phyloP scores from a whole-genome alignment of 805 yeast species.

The Yarrowia deformans region DNA sequence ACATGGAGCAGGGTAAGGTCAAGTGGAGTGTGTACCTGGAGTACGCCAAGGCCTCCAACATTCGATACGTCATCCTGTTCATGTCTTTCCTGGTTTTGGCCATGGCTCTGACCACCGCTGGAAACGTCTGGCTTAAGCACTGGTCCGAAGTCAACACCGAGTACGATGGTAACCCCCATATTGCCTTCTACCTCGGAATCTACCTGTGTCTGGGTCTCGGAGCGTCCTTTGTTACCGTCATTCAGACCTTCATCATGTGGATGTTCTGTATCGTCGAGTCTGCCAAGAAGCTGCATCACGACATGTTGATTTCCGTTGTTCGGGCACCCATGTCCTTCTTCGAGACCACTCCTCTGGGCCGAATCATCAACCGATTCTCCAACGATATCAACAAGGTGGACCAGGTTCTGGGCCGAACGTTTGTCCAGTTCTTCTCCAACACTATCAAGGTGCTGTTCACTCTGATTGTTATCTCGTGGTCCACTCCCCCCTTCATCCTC shows the following conservation, averaged over 20 bases:
- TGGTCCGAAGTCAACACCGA: slow-evolving; percentile 92
- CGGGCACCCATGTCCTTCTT: slow-evolving; percentile 95
- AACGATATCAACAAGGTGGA: slow-evolving; percentile 90
- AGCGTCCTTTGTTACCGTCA: slow-evolving; percentile 64
- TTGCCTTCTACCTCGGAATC: slow-evolving; percentile 73
- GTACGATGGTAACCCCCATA: slow-evolving; percentile 73
- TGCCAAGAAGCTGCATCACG: slow-evolving; percentile 71
- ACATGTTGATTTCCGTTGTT: slow-evolving; percentile 75
- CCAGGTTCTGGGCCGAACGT: slow-evolving; percentile 63
- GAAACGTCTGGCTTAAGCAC: slow-evolving; percentile 92
- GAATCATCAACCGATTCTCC: slow-evolving; percentile 89
- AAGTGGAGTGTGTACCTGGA: slow-evolving; percentile 82
- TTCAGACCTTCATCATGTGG: slow-evolving; percentile 76
- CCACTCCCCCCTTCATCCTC: slow-evolving; percentile 88
- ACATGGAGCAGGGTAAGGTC: slow-evolving; percentile 91
- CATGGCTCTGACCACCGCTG: slow-evolving; percentile 66
- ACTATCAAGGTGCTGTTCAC: slow-evolving; percentile 62
- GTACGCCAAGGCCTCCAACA: slow-evolving; percentile 88
- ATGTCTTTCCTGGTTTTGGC: slow-evolving; percentile 63
- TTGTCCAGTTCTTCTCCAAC: slow-evolving; percentile 53
- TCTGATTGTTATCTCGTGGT: slow-evolving; percentile 76
- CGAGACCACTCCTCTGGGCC: slow-evolving; percentile 94
- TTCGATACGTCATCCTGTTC: slow-evolving; percentile 65
- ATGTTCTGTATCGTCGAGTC: slow-evolving; percentile 83
- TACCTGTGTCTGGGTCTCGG: slow-evolving; percentile 78